Evolutionary conservation across 2,329 filamentous ascomycete species (phyloP).

Genomic region (Purpureocillium lavendulum): DNA sequence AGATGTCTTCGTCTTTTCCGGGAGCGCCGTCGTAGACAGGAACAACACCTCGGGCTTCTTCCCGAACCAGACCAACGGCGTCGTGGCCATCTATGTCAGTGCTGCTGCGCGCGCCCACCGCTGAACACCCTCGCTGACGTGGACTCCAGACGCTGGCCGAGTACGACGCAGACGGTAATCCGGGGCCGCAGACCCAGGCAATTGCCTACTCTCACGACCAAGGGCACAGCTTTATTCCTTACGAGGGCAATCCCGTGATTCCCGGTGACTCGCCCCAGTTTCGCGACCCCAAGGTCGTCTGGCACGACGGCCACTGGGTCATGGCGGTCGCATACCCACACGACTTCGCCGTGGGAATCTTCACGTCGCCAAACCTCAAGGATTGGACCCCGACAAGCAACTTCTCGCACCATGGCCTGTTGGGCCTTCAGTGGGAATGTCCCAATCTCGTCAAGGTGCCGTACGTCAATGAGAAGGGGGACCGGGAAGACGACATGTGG

Average conservation of each 20-base stretch:
- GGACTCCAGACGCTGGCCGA: constrained; percentile 16
- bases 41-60: constrained; percentile 63
- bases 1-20: constrained; percentile 38
- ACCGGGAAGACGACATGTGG: constrained; percentile 19
- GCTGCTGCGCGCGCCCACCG: no score
- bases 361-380: constrained; percentile 49
- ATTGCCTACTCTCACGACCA: constrained; percentile 55
- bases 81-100: constrained; percentile 42
- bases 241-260: constrained; percentile 52
- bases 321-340: constrained; percentile 42
- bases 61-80: constrained; percentile 47
- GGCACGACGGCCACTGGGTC: constrained; percentile 49
- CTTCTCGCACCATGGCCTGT: constrained; percentile 43
- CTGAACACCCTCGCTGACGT: no score
- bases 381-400: constrained; percentile 45
- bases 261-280: constrained; percentile 45
- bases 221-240: constrained; percentile 54
- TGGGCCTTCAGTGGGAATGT: constrained; percentile 53
- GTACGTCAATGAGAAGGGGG: constrained; percentile 24
- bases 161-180: background rate
- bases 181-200: constrained; percentile 39
- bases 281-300: constrained; percentile 58
- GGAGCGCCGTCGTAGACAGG: constrained; percentile 49
- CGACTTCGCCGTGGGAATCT: constrained; percentile 52
- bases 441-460: constrained; percentile 53